Conservation (phyloP, 208 protist species). For the Crithidia expoeki region DNA sequence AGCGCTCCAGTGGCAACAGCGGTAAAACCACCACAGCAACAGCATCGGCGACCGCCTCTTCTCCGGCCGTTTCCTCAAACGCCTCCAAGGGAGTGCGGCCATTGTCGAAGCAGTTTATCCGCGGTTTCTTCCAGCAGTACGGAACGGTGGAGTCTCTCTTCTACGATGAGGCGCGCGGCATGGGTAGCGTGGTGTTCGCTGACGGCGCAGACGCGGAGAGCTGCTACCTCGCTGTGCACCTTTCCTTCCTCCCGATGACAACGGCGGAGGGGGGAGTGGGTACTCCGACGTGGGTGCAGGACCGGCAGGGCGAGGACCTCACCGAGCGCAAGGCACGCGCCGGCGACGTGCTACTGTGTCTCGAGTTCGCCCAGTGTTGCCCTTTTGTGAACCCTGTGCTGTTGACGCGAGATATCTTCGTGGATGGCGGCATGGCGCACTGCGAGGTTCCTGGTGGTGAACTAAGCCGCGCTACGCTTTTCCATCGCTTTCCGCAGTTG, state of each 20-base stretch:
- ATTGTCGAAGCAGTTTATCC: conserved; percentile 39
- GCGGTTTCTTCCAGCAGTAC: conserved; percentile 68
- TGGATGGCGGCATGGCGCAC: conserved; percentile 12
- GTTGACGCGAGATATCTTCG: conserved; percentile 30
- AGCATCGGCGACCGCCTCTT: neutral
- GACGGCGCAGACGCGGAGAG: conserved; percentile 50
- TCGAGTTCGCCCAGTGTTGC: conserved; percentile 68
- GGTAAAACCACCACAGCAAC: neutral
- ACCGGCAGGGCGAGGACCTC: conserved; percentile 15
- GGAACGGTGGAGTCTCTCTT: conserved; percentile 48
- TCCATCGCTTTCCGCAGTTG: conserved; percentile 26
- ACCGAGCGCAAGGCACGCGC: conserved; percentile 12
- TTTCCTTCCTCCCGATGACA: conserved; percentile 39
- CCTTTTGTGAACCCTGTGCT: conserved; percentile 67
- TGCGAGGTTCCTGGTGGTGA: conserved; percentile 41
- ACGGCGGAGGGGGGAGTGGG: conserved; percentile 9
- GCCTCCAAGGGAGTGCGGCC: conserved; percentile 10
- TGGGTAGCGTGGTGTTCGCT: conserved; percentile 70
- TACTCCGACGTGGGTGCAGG: conserved; percentile 17
- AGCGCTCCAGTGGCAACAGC: neutral
- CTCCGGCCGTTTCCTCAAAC: neutral
- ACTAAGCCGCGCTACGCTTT: conserved; percentile 40
- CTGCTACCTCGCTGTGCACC: conserved; percentile 69
- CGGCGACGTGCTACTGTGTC: conserved; percentile 44
- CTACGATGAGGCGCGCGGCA: conserved; percentile 56